A percentile compares a stretch with the other conserved stretches of the same genome.
These are phyloP conservation scores for Penicillium antarcticum DNA, from an alignment of 495 filamentous ascomycete genomes.

Conservation along the genomic window DNA sequence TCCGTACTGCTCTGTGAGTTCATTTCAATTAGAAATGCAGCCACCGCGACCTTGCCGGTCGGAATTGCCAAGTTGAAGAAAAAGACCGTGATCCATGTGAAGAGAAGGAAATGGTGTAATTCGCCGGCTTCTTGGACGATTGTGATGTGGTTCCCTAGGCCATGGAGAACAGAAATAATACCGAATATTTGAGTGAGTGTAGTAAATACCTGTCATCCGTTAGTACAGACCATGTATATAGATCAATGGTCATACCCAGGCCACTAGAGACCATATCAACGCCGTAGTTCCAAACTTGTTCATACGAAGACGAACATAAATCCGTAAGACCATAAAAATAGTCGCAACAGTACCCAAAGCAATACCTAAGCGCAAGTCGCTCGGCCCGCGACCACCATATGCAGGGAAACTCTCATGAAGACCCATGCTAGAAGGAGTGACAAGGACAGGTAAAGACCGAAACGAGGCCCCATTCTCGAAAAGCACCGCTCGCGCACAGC, in stretches of 20 bases:
- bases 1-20: conserved; percentile 22
- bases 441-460: neutral
- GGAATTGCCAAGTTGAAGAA: conserved; percentile 28
- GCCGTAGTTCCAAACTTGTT: conserved; percentile 26
- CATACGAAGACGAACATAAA: conserved; percentile 22
- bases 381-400: conserved; percentile 21
- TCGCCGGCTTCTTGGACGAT: conserved; percentile 14
- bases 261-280: conserved; percentile 17
- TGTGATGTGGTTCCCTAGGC: conserved; percentile 22
- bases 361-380: conserved; percentile 20
- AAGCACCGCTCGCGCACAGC: neutral
- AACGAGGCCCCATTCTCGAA: conserved; percentile 7
- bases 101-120: conserved; percentile 22
- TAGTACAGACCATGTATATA: neutral
- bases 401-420: conserved; percentile 18
- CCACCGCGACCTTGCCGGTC: conserved; percentile 23
- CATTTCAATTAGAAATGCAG: conserved; percentile 25
- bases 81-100: conserved; percentile 26
- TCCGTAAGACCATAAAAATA: conserved; percentile 20
- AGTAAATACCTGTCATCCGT: conserved; percentile 11
- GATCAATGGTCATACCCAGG: conserved; percentile 15
- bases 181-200: conserved; percentile 20
- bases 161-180: conserved; percentile 20
- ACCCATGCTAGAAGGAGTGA: conserved; percentile 17
- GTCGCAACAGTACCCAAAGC: conserved; percentile 18